Evolutionary conservation across 23 red algal genomes (phyloP), one percentile per base, ranked within the genome.

Genomic region (Agarophyton chilense): DNA sequence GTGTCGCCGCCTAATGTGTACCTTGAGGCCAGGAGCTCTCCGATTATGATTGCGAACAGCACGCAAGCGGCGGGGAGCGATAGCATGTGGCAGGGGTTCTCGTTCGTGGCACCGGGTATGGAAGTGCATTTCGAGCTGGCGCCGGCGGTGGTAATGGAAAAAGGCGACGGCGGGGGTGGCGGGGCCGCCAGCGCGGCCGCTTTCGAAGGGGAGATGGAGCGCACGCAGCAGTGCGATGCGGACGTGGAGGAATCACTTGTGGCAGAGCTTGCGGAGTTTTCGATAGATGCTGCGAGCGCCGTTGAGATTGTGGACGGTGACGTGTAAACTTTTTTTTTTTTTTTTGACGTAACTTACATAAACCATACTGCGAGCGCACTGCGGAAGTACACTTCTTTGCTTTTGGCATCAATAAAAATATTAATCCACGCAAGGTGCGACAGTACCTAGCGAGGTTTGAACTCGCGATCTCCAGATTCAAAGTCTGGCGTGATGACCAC

Each of bases 41-140:
- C 66, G 36, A 66, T 80, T 33, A 77, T 38, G 11, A 51, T 53
- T 83, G 60, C 52, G 31, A 46, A 29, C 12, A 60, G n/a, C 40
- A 35, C 81, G 31, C 68, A 74, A 39, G 66, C 39, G 38, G 2
- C 31, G 21, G 41, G 52, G 53, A 36, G 31, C 60, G 91, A 84
- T 41, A 64, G 19, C n/a, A 86, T 94, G 21, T 94, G 83, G 81
- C 65, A 89, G 50, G 92, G 91, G 2, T 94, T 94, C 52, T 94
- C 92, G 7, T 94, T 94, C 38, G 92, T 94, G 2, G 92, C 92
- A 11, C 92, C 92, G 2, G 92, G 92, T 5, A 82, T 94, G 82
- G 83, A 94, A 77, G 77, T 89, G 39, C 76, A 89, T 49, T 87
- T 94, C 31, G 82, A 87, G n/a, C 73, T 88, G 17, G 72, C 92